A percentile compares a stretch with the other conserved stretches of the same genome.
These are phyloP conservation scores for Acrasis kona DNA, from an alignment of 78 protist species.

Conservation along the genomic window DNA sequence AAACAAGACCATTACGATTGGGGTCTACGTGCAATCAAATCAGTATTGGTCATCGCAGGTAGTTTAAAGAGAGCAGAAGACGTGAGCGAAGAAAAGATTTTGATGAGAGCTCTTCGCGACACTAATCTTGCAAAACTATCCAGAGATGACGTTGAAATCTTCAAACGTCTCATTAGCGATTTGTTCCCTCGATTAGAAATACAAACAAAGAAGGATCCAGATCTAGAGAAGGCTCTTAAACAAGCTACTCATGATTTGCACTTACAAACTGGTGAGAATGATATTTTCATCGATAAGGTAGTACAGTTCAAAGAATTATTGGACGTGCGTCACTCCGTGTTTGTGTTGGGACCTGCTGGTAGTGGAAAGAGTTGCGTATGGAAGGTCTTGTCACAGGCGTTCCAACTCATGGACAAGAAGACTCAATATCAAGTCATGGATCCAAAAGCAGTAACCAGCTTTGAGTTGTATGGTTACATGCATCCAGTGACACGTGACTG, in stretches of 20 bases:
- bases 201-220: conserved; percentile 32
- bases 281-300: conserved; percentile 54
- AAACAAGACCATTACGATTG: conserved; percentile 82
- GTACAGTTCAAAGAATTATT: conserved; percentile 64
- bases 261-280: conserved; percentile 53
- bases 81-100: conserved; percentile 44
- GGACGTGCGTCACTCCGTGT: conserved; percentile 69
- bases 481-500: conserved; percentile 29
- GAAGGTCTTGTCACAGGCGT: conserved; percentile 28
- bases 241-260: not conserved
- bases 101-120: conserved; percentile 82
- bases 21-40: conserved; percentile 88
- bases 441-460: conserved; percentile 56
- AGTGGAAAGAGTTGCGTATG: conserved; percentile 51
- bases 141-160: conserved; percentile 54
- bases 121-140: conserved; percentile 66
- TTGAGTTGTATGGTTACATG: conserved; percentile 63
- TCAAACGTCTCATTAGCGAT: conserved; percentile 59
- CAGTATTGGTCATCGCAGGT: conserved; percentile 82
- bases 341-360: conserved; percentile 68
- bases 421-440: conserved; percentile 5
- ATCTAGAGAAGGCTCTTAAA: conserved; percentile 30
- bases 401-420: conserved; percentile 8
- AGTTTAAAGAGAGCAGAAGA: conserved; percentile 64
- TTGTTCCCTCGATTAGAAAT: conserved; percentile 51